Conservation (phyloP, 305 asterid species). For the Stenogyne calaminthoides region DNA sequence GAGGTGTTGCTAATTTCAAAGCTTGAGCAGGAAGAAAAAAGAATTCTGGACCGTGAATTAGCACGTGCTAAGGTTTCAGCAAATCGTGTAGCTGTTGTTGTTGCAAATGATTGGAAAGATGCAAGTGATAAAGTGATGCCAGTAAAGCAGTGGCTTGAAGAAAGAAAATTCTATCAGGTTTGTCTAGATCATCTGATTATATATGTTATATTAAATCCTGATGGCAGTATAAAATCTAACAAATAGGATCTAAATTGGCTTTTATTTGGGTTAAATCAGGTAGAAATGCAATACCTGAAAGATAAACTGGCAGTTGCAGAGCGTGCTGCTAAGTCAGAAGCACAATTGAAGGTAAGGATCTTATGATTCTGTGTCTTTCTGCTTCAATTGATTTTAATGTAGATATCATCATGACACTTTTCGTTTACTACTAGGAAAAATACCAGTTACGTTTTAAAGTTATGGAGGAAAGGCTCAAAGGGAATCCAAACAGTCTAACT, state of each 20-base stretch:
- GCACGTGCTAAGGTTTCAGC: slow-evolving; percentile 96
- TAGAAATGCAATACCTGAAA: slow-evolving; percentile 88
- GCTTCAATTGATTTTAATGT: slow-evolving; percentile 8
- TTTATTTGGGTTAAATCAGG: slow-evolving; percentile 41
- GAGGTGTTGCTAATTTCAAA: slow-evolving; percentile 39
- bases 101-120: slow-evolving; percentile 98
- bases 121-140: slow-evolving; percentile 97
- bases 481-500: slow-evolving; percentile 43
- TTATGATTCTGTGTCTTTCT: slow-evolving; percentile 16
- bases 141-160: slow-evolving; percentile 99
- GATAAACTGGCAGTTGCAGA: slow-evolving; percentile 81
- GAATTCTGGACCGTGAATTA: slow-evolving; percentile 84
- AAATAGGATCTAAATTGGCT: slow-evolving; percentile 15
- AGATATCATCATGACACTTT: slow-evolving; percentile 24
- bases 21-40: slow-evolving; percentile 78
- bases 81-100: slow-evolving; percentile 94
- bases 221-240: neutral
- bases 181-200: slow-evolving; percentile 21
- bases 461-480: slow-evolving; percentile 78
- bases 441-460: slow-evolving; percentile 83
- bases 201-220: slow-evolving; percentile 5
- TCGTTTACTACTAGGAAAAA: slow-evolving; percentile 59
- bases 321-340: slow-evolving; percentile 93
- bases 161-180: slow-evolving; percentile 87
- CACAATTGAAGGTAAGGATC: slow-evolving; percentile 76